phyloP scores from a whole-genome alignment of 1,284 basidiomycete species.

The Marasmius sp. region DNA sequence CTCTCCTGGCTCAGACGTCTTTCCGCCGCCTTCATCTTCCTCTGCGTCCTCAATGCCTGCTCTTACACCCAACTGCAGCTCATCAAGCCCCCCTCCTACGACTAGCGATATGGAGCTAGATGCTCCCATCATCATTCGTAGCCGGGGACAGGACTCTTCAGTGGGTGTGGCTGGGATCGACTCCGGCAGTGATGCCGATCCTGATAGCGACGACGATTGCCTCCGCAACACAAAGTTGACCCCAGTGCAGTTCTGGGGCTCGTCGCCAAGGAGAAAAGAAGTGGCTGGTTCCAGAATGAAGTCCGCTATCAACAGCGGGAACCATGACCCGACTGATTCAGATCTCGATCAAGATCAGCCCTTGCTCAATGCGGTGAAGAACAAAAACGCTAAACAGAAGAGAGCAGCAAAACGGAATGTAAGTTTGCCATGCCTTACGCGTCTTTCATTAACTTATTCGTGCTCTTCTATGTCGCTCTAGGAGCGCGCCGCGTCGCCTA shows the following conservation, averaged over 20 bases:
- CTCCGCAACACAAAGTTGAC: constrained; percentile 32
- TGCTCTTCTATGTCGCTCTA: constrained; percentile 15
- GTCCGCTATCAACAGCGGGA: neutral
- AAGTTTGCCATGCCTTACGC: constrained; percentile 16
- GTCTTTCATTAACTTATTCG: constrained; percentile 18
- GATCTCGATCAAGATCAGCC: constrained; percentile 12
- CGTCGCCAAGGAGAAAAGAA: constrained; percentile 29
- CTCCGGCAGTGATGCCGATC: constrained; percentile 22
- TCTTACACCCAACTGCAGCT: constrained; percentile 60
- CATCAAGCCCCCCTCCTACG: constrained; percentile 62
- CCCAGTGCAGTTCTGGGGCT: constrained; percentile 42
- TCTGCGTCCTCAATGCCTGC: constrained; percentile 47
- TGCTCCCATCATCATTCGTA: constrained; percentile 26
- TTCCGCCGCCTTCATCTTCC: constrained; percentile 18
- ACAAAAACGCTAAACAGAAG: constrained; percentile 10
- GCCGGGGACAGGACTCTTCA: constrained; percentile 14
- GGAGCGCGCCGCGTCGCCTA: constrained; percentile 45
- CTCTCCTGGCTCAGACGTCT: constrained; percentile 28
- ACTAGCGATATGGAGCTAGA: constrained; percentile 40
- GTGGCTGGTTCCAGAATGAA: constrained; percentile 11
- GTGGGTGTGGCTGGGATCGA: constrained; percentile 21
- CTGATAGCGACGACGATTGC: constrained; percentile 22
- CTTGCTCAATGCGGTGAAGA: constrained; percentile 7
- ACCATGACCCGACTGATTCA: neutral
- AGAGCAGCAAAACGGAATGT: constrained; percentile 24